Base-by-base conservation (phyloP, 192 early-diverging fungal species). In the Linnemannia schmuckeri region DNA sequence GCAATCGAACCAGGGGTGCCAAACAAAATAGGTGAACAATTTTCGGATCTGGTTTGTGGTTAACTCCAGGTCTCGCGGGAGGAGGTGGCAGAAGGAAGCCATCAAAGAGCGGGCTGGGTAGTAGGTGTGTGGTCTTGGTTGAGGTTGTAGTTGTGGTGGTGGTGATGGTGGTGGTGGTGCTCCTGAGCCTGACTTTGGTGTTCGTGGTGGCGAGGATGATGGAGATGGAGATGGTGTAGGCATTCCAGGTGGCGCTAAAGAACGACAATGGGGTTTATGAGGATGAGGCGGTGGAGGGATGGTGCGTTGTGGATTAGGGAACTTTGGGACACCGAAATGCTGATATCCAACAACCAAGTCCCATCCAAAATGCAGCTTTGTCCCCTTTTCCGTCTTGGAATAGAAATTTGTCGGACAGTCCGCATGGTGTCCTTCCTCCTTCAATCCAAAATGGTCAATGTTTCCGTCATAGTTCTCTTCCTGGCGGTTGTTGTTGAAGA, bases 301-400 rank as follows among this genome's bases (percentile, higher is more conserved):
- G 5, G 20, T 6, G 49, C 49, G 18, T 52, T 52, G 49, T 18
- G 55, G n/a, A 15, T 66, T 4, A 27, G 61, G 52, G 35, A 57
- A 70, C 15, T 0, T 38, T 2, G 80, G 74, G 18, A 74, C 24
- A 18, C 13, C 1, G 9, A 52, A 57, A 49, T 76, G 74, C 20
- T 78, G 35, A 42, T 74, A 63, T 20, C 82, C 82, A 3, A 74
- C 38, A 38, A 78, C 72, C 2, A 78, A 1, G 8, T 78, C 76
- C 82, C 82, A 83, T 27, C 82, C 82, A 41, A 83, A n/a, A 57
- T 77, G 76, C 5, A 83, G 61, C 20, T 83, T 83, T 12, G 49
- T 82, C 17, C 40, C 47, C 30, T 55, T 79, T 5, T 33, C 27
- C 37, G 17, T 20, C 12, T 37, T 47, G 8, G 52, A 42, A 12